A percentile compares a stretch with the other conserved stretches of the same genome.
These are phyloP conservation scores for Cymodocea nodosa DNA, from an alignment of 116 monocot species.

Conservation along the genomic window DNA sequence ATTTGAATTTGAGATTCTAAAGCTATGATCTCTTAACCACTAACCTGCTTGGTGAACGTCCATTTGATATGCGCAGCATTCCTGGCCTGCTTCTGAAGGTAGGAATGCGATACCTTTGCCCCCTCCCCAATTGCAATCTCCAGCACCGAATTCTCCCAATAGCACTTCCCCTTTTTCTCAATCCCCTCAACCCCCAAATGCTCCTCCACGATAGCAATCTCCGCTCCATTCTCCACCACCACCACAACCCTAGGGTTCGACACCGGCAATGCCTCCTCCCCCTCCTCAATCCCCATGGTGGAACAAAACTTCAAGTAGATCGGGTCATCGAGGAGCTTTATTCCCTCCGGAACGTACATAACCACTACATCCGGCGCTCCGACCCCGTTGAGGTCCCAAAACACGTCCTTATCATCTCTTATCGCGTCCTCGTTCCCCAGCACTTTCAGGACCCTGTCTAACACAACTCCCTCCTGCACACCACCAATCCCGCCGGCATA, in stretches of 20 bases:
- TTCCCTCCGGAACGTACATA: slow-evolving; percentile 46
- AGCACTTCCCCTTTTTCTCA: slow-evolving; percentile 35
- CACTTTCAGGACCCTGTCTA: slow-evolving; percentile 17
- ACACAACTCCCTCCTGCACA: slow-evolving; percentile 15
- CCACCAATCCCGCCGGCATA: slow-evolving; percentile 36
- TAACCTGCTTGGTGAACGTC: slow-evolving; percentile 71
- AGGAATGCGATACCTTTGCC: slow-evolving; percentile 60
- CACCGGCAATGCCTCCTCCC: slow-evolving; percentile 28
- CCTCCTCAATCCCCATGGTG: slow-evolving; percentile 17
- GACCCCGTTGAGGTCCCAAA: slow-evolving; percentile 71
- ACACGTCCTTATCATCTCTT: slow-evolving; percentile 32
- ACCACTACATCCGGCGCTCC: slow-evolving; percentile 64
- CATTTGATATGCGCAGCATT: slow-evolving; percentile 89
- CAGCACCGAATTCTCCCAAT: slow-evolving; percentile 85
- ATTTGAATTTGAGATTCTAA: too few relatives aligned
- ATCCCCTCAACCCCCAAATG: slow-evolving; percentile 37
- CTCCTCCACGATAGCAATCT: slow-evolving; percentile 79
- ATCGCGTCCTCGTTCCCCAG: slow-evolving; percentile 15
- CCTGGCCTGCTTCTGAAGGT: slow-evolving; percentile 51
- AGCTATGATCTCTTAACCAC: neutral
- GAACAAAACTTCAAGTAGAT: slow-evolving; percentile 40
- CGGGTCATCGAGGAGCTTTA: slow-evolving; percentile 36
- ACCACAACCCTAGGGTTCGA: slow-evolving; percentile 88
- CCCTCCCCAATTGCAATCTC: slow-evolving; percentile 68
- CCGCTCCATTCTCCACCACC: slow-evolving; percentile 70